Percentiles rank a stretch among this genome's conserved stretches.
Evolutionary conservation across 2,329 filamentous ascomycete genomes (phyloP).

Genomic region (Colletotrichum sp.): DNA sequence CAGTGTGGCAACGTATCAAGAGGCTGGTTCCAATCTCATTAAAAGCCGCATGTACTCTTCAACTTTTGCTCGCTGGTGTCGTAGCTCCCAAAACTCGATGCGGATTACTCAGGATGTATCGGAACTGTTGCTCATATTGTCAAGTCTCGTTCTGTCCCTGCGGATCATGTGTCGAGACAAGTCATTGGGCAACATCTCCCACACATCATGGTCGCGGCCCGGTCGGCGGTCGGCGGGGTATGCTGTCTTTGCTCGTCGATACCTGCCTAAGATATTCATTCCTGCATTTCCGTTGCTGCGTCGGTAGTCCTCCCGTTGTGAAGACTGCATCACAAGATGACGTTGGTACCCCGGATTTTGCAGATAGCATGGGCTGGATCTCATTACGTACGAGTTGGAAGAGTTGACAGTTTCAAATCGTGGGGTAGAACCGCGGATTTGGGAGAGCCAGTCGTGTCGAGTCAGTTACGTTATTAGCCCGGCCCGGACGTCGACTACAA

Average conservation of each 20-base stretch:
- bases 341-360: neutral
- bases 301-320: neutral
- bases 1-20: neutral
- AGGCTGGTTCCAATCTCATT: neutral
- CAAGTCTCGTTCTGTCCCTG: neutral
- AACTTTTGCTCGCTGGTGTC: neutral
- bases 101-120: neutral
- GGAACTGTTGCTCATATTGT: neutral
- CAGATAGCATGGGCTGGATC: neutral
- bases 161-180: neutral
- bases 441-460: neutral
- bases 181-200: neutral
- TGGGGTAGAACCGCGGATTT: neutral
- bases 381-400: neutral
- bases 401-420: neutral
- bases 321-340: neutral
- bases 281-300: neutral
- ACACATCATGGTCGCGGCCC: neutral
- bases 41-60: neutral
- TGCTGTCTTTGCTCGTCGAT: neutral
- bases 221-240: neutral
- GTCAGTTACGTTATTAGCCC: neutral
- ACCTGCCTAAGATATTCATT: neutral
- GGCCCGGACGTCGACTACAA: neutral
- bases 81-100: neutral